A percentile compares a stretch with the other conserved stretches of the same genome.
These are phyloP conservation scores for Leishmania amazonensis DNA, from an alignment of 208 protist species.

Conservation along the genomic window DNA sequence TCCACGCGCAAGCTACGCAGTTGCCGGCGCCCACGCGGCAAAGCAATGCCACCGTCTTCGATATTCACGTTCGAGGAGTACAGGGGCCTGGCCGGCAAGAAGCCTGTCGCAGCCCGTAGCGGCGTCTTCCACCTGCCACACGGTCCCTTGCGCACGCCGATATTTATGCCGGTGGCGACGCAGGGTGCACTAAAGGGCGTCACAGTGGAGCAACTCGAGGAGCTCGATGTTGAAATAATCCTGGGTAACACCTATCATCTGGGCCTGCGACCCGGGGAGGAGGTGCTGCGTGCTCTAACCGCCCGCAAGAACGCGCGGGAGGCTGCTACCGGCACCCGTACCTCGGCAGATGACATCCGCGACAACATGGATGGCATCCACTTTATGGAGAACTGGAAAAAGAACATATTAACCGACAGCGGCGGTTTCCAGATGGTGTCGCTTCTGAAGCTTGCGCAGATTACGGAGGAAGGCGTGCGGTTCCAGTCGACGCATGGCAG, in stretches of 20 bases:
- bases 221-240: constrained; percentile 96
- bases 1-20: neutral
- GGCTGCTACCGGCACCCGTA: constrained; percentile 15
- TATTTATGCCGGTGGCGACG: constrained; percentile 99
- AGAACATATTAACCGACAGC: constrained; percentile 97
- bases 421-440: constrained; percentile 99
- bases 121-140: constrained; percentile 93
- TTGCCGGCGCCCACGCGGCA: no score
- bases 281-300: constrained; percentile 76
- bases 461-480: constrained; percentile 99
- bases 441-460: constrained; percentile 94
- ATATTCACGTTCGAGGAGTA: constrained; percentile 80
- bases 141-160: constrained; percentile 89
- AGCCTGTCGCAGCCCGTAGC: constrained; percentile 67
- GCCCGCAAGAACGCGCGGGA: constrained; percentile 59
- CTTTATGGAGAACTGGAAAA: constrained; percentile 96
- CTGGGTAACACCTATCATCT: constrained; percentile 99
- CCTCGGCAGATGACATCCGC: constrained; percentile 35
- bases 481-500: constrained; percentile 99
- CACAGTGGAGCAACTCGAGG: constrained; percentile 93
- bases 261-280: constrained; percentile 93
- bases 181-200: constrained; percentile 97
- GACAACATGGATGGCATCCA: constrained; percentile 97
- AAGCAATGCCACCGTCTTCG: constrained; percentile 3
- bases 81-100: constrained; percentile 41